Base-by-base conservation (phyloP, 2,329 filamentous ascomycete genomes). In the Phialophora expanda region DNA sequence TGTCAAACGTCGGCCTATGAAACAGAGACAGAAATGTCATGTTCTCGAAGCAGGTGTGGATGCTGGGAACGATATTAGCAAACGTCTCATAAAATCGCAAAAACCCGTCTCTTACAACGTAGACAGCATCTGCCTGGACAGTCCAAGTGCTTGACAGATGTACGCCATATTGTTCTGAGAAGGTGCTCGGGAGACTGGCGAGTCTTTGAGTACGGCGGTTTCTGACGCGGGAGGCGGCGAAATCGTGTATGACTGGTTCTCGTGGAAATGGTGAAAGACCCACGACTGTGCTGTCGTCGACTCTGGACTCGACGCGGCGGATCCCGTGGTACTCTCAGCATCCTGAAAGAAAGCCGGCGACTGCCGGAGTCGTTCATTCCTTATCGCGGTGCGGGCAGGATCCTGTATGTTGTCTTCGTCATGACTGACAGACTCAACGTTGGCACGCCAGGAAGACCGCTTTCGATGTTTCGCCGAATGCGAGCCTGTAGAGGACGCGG, bases 211-310 rank as follows among this genome's bases (percentile, higher is more conserved):
- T 22, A 34, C 14, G 3, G 24, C 44, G 32, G 28, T 17, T 14
- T 30, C 26, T 24, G n/a, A 34, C 20, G 11, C 7, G 8, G 59
- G 34, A 22, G 17, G 9, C 4, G 48, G 50, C 32, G 59, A 61
- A 54, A 61, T 61, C 20, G 32, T 61, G 38, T 61, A 61, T n/a
- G 48, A 41, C 50, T 61, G 59, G 50, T 54, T 32, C 38, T 61
- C 59, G 50, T 61, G 59, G 46, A 61, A 61, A 41, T 61, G 59
- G 28, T 61, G 59, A 11, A 61, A 55, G 17, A 61, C 50, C 59
- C 59, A 61, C 17, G 59, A 61, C 32, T 61, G 59, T 20, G 59
- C 59, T 32, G 50, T 30, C 20, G 59, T 54, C 6, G 59, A 61
- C 30, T 54, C 59, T 2, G 59, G 59, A 22, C 59, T 55, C 14